Evolutionary conservation across 2,329 filamentous ascomycete species (phyloP).

Genomic region (Sarocladium oryzae): DNA sequence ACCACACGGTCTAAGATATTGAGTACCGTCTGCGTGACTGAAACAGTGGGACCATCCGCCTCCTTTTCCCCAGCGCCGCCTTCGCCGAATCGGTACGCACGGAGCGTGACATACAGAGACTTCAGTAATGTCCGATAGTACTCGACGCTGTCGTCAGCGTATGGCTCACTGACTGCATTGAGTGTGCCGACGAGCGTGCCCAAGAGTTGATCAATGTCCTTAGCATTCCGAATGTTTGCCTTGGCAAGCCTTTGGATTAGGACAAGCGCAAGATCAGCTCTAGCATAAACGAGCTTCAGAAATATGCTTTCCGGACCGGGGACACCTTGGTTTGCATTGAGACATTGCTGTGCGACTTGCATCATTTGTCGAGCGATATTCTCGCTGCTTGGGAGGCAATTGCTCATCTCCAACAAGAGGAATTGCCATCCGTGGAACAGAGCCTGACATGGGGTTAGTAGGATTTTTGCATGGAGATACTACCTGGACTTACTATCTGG

Average conservation of each 20-base stretch:
- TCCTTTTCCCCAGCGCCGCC: slow-evolving; percentile 10
- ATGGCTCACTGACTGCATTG: slow-evolving; percentile 47
- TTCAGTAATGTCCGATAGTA: slow-evolving; percentile 83
- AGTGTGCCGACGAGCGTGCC: slow-evolving; percentile 45
- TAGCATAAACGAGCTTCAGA: slow-evolving; percentile 64
- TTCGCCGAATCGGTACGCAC: slow-evolving; percentile 41
- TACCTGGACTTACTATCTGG: slow-evolving; percentile 60
- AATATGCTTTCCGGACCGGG: slow-evolving; percentile 78
- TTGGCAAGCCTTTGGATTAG: slow-evolving; percentile 74
- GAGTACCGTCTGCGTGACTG: slow-evolving; percentile 57
- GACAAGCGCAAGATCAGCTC: slow-evolving; percentile 75
- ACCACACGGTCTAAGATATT: slow-evolving; percentile 77
- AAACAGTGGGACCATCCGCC: slow-evolving; percentile 32
- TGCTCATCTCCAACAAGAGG: slow-evolving; percentile 75
- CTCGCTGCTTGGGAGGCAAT: slow-evolving; percentile 46
- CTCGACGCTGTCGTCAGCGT: slow-evolving; percentile 43
- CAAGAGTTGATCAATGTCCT: slow-evolving; percentile 46
- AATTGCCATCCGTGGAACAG: slow-evolving; percentile 88
- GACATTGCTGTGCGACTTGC: slow-evolving; percentile 68
- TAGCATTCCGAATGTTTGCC: slow-evolving; percentile 36
- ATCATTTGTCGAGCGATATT: slow-evolving; percentile 63
- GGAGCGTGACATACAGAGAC: slow-evolving; percentile 75
- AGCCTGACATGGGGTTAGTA: slow-evolving; percentile 40
- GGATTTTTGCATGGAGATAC: neutral
- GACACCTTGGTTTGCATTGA: slow-evolving; percentile 67